Conservation (phyloP, 2,329 filamentous ascomycete genomes). For the Venturia oleaginea region DNA sequence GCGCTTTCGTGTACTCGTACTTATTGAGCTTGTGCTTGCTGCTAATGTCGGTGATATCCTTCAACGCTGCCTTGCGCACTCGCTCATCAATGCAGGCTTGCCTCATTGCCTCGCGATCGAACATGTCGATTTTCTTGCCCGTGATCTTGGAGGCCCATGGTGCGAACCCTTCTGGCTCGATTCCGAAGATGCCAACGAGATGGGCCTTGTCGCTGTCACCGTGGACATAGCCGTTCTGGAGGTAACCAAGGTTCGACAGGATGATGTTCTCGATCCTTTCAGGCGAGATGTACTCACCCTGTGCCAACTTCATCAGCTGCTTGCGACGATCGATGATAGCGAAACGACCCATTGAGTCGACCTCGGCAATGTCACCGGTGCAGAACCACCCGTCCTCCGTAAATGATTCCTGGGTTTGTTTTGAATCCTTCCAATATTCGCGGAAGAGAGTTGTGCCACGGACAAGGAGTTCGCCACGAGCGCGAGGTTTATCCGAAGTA, state of each 20-base stretch:
- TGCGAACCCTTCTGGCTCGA: constrained; percentile 78
- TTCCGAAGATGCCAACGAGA: constrained; percentile 78
- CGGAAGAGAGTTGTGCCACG: constrained; percentile 72
- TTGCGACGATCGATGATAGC: constrained; percentile 93
- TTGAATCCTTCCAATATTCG: constrained; percentile 83
- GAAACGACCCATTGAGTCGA: constrained; percentile 80
- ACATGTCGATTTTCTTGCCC: constrained; percentile 53
- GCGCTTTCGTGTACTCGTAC: constrained; percentile 73
- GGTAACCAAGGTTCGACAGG: constrained; percentile 66
- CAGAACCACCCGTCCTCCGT: constrained; percentile 94
- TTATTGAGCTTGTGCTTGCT: constrained; percentile 83
- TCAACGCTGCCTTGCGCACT: constrained; percentile 65
- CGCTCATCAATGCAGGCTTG: constrained; percentile 58
- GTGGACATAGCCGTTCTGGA: constrained; percentile 80
- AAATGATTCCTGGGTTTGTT: constrained; percentile 74
- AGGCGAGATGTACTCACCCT: constrained; percentile 96
- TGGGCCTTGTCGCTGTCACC: constrained; percentile 75
- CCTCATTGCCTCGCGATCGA: constrained; percentile 59
- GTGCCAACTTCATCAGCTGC: constrained; percentile 97
- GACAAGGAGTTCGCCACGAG: constrained; percentile 81
- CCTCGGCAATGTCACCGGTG: constrained; percentile 80
- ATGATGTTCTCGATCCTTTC: constrained; percentile 96
- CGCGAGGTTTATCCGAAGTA: constrained; percentile 75
- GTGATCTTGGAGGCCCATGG: constrained; percentile 70
- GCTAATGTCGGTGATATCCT: constrained; percentile 68